Base-by-base conservation (phyloP, 1,284 basidiomycete genomes). In the Fomitopsis betulina region DNA sequence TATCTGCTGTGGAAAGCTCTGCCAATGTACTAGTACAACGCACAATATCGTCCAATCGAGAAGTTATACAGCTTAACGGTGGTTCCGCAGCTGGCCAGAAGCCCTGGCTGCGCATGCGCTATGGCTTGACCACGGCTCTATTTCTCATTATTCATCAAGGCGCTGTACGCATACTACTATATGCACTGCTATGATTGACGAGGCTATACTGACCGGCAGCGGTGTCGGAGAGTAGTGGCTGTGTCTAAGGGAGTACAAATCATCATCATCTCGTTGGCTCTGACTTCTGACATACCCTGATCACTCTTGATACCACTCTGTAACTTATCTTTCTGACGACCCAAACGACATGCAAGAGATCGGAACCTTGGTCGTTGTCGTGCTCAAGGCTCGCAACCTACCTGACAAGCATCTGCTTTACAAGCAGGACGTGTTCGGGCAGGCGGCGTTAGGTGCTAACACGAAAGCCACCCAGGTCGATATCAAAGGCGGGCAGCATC, bases 401-500 rank as follows among this genome's bases (percentile, higher is more conserved):
- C 81, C 81, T 60, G 84, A 89, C 70, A 86, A 84, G 57, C 87
- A 87, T 63, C 84, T 79, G 1, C 86, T 91, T 68, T 86, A 86
- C 72, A 91, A 91, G 67, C 89, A 91, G 67, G 86, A 89, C 70
- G 87, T 84, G 17, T 90, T 82, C 65, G 81, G 81, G 0, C 76
- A 85, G 75, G 78, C 73, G 35, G 67, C 69, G 30, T 61, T 77
- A 38, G 67, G 69, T 21, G 84, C 82, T 27, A 70, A 68, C 9
- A 79, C 76, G 32, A 80, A 86, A 68, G 77, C 77, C 57, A 89
- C 87, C 1, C 74, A 78, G 43, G 75, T 83, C 54, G 87, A 89
- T 61, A 72, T 81, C 56, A 89, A 84, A 70, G 89, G 89, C 10
- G 89, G 89, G 0, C 89, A 91, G 62, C 85, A 88, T 70, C 89